Evolutionary conservation across 2,329 filamentous ascomycete species (phyloP).

Genomic region (Metarhizium album): DNA sequence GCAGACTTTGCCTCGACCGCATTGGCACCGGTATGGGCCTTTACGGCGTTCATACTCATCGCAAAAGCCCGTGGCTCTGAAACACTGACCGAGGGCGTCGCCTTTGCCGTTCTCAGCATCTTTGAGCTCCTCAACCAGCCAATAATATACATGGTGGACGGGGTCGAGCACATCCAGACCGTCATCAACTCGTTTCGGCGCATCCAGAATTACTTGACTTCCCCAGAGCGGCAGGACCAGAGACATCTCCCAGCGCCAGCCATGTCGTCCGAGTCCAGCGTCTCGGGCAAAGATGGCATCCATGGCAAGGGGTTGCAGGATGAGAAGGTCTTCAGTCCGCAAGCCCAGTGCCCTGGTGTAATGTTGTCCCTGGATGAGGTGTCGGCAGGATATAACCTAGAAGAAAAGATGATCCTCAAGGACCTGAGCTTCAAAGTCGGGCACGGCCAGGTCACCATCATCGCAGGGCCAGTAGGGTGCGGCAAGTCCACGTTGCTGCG

Average conservation of each 20-base stretch:
- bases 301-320: background rate
- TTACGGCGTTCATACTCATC: slow-evolving; percentile 9
- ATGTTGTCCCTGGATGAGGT: slow-evolving; percentile 3
- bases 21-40: slow-evolving; percentile 11
- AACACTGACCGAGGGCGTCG: slow-evolving; percentile 10
- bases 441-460: slow-evolving; percentile 9
- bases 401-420: slow-evolving; percentile 1
- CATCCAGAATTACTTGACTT: slow-evolving; percentile 11
- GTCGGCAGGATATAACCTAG: slow-evolving; percentile 6
- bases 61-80: slow-evolving; percentile 3
- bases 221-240: slow-evolving; percentile 10
- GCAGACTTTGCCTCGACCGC: slow-evolving; percentile 11
- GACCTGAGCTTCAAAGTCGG: slow-evolving; percentile 7
- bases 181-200: slow-evolving; percentile 12
- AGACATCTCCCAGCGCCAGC: background rate
- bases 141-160: slow-evolving; percentile 9
- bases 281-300: background rate
- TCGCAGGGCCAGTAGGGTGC: slow-evolving; percentile 13
- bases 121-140: slow-evolving; percentile 12
- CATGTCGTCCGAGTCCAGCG: background rate
- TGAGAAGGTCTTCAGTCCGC: background rate
- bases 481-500: slow-evolving; percentile 14
- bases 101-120: slow-evolving; percentile 10
- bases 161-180: slow-evolving; percentile 11
- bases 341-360: background rate